Percentiles rank a stretch among this genome's conserved stretches.
phyloP scores from a whole-genome alignment of 805 yeast species.

The Metschnikowia colocasiae region DNA sequence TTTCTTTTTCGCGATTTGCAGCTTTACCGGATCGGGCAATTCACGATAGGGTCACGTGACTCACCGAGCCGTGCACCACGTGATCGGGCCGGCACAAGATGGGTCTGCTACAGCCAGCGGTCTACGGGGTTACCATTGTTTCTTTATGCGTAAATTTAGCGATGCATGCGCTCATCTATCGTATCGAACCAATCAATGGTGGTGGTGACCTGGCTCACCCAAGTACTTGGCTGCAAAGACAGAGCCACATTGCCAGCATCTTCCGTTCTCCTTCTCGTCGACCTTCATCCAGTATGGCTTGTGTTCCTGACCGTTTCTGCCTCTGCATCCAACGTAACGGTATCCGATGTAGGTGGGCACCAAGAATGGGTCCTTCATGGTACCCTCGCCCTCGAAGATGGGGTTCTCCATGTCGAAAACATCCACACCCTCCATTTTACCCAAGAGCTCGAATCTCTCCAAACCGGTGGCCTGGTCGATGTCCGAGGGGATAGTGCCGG shows the following conservation, averaged over 20 bases:
- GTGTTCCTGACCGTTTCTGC: constrained; percentile 92
- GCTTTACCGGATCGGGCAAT: constrained; percentile 3
- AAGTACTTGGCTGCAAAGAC: constrained; percentile 85
- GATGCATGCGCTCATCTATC: background rate
- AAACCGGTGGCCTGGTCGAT: constrained; percentile 97
- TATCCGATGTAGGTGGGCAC: constrained; percentile 87
- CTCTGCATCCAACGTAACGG: constrained; percentile 97
- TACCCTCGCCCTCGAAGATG: constrained; percentile 84
- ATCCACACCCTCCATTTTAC: constrained; percentile 93
- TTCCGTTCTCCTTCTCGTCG: constrained; percentile 72
- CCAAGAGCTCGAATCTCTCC: constrained; percentile 92
- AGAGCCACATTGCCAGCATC: constrained; percentile 99
- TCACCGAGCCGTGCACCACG: background rate
- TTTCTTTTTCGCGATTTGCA: constrained; percentile 1
- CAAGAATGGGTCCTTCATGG: constrained; percentile 82
- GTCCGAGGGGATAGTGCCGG: constrained; percentile 87
- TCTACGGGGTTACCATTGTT: background rate
- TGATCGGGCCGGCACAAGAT: too few relatives aligned
- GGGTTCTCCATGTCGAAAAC: constrained; percentile 87
- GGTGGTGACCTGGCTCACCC: constrained; percentile 72
- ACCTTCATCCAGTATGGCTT: constrained; percentile 90
- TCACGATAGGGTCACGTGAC: constrained; percentile 1
- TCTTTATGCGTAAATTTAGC: constrained; percentile 10
- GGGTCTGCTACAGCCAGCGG: background rate
- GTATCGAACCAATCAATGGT: constrained; percentile 30